Conservation (phyloP, 73 alveolate genomes). For the Paramecium biaurelia region DNA sequence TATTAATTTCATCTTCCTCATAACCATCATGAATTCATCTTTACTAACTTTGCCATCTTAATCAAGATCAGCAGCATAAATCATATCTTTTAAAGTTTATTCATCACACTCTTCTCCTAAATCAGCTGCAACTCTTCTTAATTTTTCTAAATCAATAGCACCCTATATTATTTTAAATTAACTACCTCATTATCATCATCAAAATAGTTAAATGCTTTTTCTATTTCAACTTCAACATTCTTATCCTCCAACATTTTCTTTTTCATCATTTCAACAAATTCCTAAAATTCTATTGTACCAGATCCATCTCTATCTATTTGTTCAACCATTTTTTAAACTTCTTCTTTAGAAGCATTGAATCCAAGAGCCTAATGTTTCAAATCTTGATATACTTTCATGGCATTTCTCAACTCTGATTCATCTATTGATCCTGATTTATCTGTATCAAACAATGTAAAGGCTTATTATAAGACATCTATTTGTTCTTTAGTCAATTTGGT, state of each 20-base stretch:
- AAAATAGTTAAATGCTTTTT: constrained; percentile 92
- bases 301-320: constrained; percentile 92
- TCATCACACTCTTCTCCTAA: constrained; percentile 55
- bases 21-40: constrained; percentile 66
- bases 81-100: constrained; percentile 44
- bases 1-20: constrained; percentile 65
- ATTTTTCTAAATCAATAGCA: constrained; percentile 60
- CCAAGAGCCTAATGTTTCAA: constrained; percentile 56
- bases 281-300: constrained; percentile 89
- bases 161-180: constrained; percentile 32
- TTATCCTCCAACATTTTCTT: constrained; percentile 90
- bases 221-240: constrained; percentile 92
- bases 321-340: constrained; percentile 80
- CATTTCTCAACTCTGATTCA: constrained; percentile 63
- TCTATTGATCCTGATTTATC: constrained; percentile 65
- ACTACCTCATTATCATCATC: constrained; percentile 87
- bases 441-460: constrained; percentile 63
- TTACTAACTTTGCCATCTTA: constrained; percentile 60
- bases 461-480: constrained; percentile 57
- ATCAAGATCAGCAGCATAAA: constrained; percentile 64
- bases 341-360: constrained; percentile 63
- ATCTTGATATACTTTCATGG: constrained; percentile 32
- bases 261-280: constrained; percentile 90
- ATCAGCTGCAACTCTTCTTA: constrained; percentile 62
- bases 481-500: constrained; percentile 61